Evolutionary conservation across 352 stramenopile genomes (phyloP).

Genomic region (Peronosclerospora sorghi): DNA sequence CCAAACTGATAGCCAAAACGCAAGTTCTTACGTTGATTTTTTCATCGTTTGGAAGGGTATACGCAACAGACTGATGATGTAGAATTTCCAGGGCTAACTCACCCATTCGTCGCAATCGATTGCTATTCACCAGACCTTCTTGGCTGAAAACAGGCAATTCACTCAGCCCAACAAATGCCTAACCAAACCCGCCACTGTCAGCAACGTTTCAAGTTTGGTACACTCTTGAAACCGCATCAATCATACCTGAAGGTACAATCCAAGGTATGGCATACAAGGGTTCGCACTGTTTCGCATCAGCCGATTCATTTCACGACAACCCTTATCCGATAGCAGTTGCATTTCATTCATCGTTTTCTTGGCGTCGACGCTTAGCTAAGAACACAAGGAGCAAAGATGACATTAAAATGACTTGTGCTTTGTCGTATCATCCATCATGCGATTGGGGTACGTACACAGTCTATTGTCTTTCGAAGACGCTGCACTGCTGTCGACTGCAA

Average conservation of each 20-base stretch:
- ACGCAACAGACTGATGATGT: conserved; percentile 55
- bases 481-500: conserved; percentile 83
- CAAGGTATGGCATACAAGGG: conserved; percentile 81
- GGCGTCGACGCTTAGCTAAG: conserved; percentile 37
- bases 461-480: conserved; percentile 57
- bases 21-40: conserved; percentile 58
- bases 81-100: conserved; percentile 71
- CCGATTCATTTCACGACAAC: conserved; percentile 77
- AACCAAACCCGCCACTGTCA: conserved; percentile 4
- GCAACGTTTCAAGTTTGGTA: background rate
- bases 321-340: conserved; percentile 70
- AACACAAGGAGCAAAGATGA: background rate
- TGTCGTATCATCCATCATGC: background rate
- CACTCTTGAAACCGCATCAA: background rate
- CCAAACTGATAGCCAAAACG: background rate
- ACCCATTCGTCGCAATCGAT: conserved; percentile 56
- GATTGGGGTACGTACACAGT: conserved; percentile 37
- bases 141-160: conserved; percentile 70
- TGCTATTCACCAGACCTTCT: conserved; percentile 53
- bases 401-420: background rate
- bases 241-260: conserved; percentile 71
- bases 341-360: conserved; percentile 74
- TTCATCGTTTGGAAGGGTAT: conserved; percentile 46
- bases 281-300: conserved; percentile 65
- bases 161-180: conserved; percentile 73